Evolutionary conservation across 352 stramenopile genomes (phyloP).

Genomic region (Pythium guiyangense): DNA sequence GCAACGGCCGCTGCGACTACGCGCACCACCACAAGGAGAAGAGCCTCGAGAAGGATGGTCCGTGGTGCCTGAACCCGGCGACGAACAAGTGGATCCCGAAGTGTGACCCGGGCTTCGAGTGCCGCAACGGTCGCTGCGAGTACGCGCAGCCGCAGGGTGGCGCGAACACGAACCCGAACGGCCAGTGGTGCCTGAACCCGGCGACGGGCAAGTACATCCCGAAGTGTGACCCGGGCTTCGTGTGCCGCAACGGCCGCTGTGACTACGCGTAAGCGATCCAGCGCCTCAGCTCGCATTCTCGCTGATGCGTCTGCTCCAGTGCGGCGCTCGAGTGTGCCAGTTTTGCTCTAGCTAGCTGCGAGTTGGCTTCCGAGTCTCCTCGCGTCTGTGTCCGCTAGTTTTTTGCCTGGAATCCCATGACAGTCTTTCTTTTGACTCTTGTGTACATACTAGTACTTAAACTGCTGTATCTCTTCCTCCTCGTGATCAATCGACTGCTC

Average conservation of each 20-base stretch:
- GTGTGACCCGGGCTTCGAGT: slow-evolving; percentile 11
- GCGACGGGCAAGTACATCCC: slow-evolving; percentile 12
- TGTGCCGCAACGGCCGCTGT: slow-evolving; percentile 11
- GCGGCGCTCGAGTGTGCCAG: background rate
- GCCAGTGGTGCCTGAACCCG: slow-evolving; percentile 10
- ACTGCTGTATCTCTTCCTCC: too few species aligned
- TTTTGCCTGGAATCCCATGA: too few species aligned
- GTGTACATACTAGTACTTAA: too few species aligned
- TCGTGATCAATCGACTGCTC: too few species aligned
- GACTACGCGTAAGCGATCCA: background rate
- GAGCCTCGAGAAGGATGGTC: slow-evolving; percentile 2
- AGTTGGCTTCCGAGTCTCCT: background rate
- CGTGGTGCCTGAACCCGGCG: slow-evolving; percentile 12
- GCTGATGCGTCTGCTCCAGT: background rate
- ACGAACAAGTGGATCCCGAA: slow-evolving; percentile 12
- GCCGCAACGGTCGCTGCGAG: slow-evolving; percentile 12
- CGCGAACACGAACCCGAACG: background rate
- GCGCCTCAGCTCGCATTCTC: too few species aligned
- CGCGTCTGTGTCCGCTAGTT: background rate
- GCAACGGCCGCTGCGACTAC: slow-evolving; percentile 12
- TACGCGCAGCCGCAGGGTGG: slow-evolving; percentile 6
- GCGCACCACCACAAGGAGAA: background rate
- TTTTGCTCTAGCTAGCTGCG: background rate
- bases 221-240: slow-evolving; percentile 12
- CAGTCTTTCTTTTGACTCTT: too few species aligned